Conservation (phyloP, 75 land plant genomes). For the Pinus albicaulis region DNA sequence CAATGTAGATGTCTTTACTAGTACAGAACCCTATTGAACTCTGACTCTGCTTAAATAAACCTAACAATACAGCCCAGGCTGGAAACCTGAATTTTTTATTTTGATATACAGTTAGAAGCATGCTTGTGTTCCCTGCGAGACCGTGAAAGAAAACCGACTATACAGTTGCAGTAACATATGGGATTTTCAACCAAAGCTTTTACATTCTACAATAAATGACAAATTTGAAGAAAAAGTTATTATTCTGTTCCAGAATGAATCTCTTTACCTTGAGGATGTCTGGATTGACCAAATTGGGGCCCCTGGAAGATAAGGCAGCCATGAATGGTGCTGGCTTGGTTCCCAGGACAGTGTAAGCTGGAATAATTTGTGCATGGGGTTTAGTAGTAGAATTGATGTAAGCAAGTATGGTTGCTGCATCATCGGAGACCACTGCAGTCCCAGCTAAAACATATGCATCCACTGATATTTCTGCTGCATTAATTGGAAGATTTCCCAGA, state of each 20-base stretch:
- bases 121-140: too few species aligned
- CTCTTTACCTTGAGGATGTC: conserved; percentile 6
- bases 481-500: conserved; percentile 7
- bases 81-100: too few species aligned
- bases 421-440: conserved; percentile 18
- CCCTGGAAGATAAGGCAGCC: conserved; percentile 27
- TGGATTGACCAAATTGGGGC: conserved; percentile 8
- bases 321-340: conserved; percentile 18
- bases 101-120: too few species aligned
- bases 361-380: conserved; percentile 18
- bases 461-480: conserved; percentile 32
- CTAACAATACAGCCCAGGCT: too few species aligned
- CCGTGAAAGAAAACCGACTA: too few species aligned
- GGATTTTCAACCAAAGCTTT: neutral
- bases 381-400: conserved; percentile 8
- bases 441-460: conserved; percentile 38
- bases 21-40: too few species aligned
- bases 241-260: too few species aligned
- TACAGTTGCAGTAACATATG: too few species aligned
- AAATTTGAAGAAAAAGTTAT: too few species aligned
- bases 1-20: too few species aligned
- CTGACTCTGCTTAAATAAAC: too few species aligned
- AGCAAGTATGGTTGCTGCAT: conserved; percentile 8
- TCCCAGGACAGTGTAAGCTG: conserved; percentile 5
- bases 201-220: too few species aligned